Percentiles rank a stretch among this genome's conserved stretches.
phyloP scores from a whole-genome alignment of 2,329 filamentous ascomycete genomes.

The Neurospora sp. region DNA sequence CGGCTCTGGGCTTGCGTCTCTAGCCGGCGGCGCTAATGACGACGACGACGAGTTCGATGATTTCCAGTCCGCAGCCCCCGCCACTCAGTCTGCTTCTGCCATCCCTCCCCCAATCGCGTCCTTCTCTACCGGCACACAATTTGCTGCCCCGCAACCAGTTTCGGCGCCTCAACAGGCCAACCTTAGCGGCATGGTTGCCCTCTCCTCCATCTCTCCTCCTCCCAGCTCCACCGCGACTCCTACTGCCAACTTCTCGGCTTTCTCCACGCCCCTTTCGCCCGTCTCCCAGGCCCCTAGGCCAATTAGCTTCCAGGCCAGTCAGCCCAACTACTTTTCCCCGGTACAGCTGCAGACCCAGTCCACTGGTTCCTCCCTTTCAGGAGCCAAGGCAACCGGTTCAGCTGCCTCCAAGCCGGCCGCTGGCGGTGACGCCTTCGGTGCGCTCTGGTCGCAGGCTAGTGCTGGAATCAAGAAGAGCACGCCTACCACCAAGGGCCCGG shows the following conservation, averaged over 20 bases:
- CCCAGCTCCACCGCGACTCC: slow-evolving; percentile 45
- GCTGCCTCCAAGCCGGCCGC: slow-evolving; percentile 42
- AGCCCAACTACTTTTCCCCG: slow-evolving; percentile 93
- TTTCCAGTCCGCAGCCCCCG: slow-evolving; percentile 77
- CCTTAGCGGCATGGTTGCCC: slow-evolving; percentile 67
- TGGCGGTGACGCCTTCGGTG: slow-evolving; percentile 80
- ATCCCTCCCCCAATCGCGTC: slow-evolving; percentile 36
- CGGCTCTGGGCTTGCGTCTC: slow-evolving; percentile 35
- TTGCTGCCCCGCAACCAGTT: slow-evolving; percentile 73
- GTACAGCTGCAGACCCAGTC: slow-evolving; percentile 38
- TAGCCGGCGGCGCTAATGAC: slow-evolving; percentile 45
- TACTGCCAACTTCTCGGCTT: slow-evolving; percentile 54
- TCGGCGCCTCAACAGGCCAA: slow-evolving; percentile 74
- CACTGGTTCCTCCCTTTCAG: slow-evolving; percentile 7
- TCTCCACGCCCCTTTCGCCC: slow-evolving; percentile 38
- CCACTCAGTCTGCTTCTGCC: slow-evolving; percentile 34
- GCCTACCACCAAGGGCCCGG: slow-evolving; percentile 56
- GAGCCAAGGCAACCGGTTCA: slow-evolving; percentile 33
- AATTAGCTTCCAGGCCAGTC: slow-evolving; percentile 60
- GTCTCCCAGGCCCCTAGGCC: slow-evolving; percentile 41
- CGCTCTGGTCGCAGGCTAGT: slow-evolving; percentile 69
- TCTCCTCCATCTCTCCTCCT: slow-evolving; percentile 72
- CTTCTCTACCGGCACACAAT: slow-evolving; percentile 52
- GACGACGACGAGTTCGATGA: slow-evolving; percentile 91
- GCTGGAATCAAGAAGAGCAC: slow-evolving; percentile 64